Conservation (phyloP, 2,329 filamentous ascomycete genomes). For the Cladosporium phlei region DNA sequence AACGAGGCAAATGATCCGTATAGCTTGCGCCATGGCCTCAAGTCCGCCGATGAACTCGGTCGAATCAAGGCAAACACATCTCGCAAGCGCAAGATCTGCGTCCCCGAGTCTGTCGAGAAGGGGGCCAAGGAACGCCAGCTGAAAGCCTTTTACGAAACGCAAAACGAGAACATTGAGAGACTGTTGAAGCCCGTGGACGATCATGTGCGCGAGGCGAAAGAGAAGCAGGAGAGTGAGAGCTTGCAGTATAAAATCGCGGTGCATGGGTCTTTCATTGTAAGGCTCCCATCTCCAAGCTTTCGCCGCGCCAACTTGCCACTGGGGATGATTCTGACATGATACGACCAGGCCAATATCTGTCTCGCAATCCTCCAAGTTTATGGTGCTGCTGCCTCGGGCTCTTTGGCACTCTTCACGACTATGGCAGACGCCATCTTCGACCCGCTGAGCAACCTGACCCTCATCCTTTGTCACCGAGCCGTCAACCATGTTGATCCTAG, state of each 20-base stretch:
- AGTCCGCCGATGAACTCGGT: conserved; percentile 70
- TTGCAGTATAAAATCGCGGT: conserved; percentile 68
- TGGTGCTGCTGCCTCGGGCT: conserved; percentile 78
- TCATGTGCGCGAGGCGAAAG: conserved; percentile 74
- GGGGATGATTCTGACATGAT: background rate
- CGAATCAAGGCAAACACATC: conserved; percentile 76
- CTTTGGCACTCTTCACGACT: conserved; percentile 93
- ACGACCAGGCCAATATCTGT: conserved; percentile 55
- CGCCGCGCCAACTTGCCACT: background rate
- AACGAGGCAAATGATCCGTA: conserved; percentile 72
- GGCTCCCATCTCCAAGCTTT: background rate
- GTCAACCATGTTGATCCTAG: conserved; percentile 80
- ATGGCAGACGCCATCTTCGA: conserved; percentile 96
- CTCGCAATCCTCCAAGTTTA: conserved; percentile 81
- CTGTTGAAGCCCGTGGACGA: conserved; percentile 91
- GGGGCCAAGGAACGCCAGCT: conserved; percentile 53
- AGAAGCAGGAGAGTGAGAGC: conserved; percentile 76
- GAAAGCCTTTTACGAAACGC: conserved; percentile 77
- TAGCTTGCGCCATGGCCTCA: conserved; percentile 70
- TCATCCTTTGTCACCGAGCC: conserved; percentile 82
- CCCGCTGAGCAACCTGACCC: conserved; percentile 78
- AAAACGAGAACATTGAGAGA: conserved; percentile 90
- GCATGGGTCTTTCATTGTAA: conserved; percentile 63
- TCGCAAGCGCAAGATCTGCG: conserved; percentile 61
- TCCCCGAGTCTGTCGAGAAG: conserved; percentile 40